Evolutionary conservation across 768 basidiomycete species (phyloP), one percentile per base, ranked within the genome.

Genomic region (Lactifluus pinguis): DNA sequence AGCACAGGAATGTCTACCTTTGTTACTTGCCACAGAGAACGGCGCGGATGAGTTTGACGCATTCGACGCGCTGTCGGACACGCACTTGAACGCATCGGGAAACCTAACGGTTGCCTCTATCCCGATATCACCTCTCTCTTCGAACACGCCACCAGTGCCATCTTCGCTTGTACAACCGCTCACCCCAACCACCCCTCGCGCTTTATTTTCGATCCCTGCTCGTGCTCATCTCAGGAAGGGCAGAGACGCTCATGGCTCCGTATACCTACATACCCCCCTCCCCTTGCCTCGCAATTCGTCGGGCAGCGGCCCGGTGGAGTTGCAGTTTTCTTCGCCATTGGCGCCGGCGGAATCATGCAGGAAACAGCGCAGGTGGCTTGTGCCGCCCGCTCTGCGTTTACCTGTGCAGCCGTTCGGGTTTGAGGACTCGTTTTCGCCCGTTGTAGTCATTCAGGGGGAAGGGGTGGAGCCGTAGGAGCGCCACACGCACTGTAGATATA

Each of bases 1-100:
- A 69, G 80, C 84, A 67, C 76, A 79, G 77, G 87, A 89, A 67
- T 87, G 83, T 63, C 75, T 77, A 14, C 83, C 81, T 59, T 77
- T 89, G 9, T 76, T 89, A 5, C 61, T 34, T 74, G 70, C 49
- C 74, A 71, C 48, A 76, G 74, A 36, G 41, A 30, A 14, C 51
- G 30, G 39, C 4, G 13, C 2, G 4, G 49, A 51, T 9, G 57
- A 45, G 2, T 4, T 15, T 4, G 34, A 45, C 47, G 19, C 8
- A 6, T 6, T 6, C 4, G 9, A 17, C n/a, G 56, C 30, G 49
- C 30, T 51, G 30, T 39, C 15, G 4, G 45, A 41, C 13, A 50
- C 57, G n/a, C n/a, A n/a, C 45, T 0, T n/a, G 25, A 25, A 2
- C 25, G 25, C 25, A 25, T 25, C 25, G 25, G 25, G 25, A 25